A percentile compares a stretch with the other conserved stretches of the same genome.
These are phyloP conservation scores for Rosa persica DNA, from an alignment of 306 rosid genomes.

Conservation along the genomic window DNA sequence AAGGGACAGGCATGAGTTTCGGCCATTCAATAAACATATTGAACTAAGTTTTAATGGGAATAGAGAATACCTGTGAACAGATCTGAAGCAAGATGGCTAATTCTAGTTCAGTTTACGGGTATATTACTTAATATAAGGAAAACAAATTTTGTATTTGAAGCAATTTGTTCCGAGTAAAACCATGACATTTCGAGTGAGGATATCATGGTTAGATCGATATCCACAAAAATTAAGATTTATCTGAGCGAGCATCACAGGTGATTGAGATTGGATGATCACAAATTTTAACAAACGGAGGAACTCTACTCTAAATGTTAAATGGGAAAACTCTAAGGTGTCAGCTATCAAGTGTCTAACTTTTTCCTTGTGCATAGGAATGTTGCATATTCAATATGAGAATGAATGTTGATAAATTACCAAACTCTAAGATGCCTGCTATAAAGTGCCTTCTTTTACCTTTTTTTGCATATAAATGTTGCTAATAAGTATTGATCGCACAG, in stretches of 20 bases:
- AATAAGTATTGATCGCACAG: background rate
- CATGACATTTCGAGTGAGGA: background rate
- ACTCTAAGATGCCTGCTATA: background rate
- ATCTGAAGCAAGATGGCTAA: background rate
- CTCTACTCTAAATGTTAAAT: background rate
- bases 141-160: background rate
- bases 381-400: background rate
- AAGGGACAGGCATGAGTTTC: background rate
- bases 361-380: background rate
- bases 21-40: background rate
- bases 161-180: background rate
- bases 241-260: background rate
- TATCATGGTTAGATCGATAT: background rate
- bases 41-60: background rate
- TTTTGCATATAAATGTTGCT: background rate
- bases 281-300: background rate
- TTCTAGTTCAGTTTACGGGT: background rate
- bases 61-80: background rate
- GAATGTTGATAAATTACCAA: background rate
- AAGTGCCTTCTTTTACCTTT: background rate
- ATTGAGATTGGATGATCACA: background rate
- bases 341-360: background rate
- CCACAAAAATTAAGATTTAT: background rate
- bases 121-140: background rate
- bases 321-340: background rate